Percentiles rank a stretch among this genome's conserved stretches.
Evolutionary conservation across 495 filamentous ascomycete genomes (phyloP).

Genomic region (Annulohypoxylon moriforme): DNA sequence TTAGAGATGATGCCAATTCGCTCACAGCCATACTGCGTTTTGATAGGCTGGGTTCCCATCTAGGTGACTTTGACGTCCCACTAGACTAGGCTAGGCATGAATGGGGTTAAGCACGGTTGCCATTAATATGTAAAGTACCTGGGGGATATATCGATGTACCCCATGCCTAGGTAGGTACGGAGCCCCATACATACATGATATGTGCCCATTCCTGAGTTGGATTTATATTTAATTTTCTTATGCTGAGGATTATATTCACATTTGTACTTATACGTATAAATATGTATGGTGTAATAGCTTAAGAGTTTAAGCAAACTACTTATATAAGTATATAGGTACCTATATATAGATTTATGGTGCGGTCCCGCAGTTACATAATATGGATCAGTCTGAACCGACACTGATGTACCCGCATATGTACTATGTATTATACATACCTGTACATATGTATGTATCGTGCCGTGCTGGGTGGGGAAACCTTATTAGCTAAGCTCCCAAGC

Average conservation of each 20-base stretch:
- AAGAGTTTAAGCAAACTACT: too few species aligned
- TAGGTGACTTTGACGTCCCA: conserved; percentile 2
- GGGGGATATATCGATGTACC: not conserved
- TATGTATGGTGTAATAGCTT: too few species aligned
- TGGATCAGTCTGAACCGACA: too few species aligned
- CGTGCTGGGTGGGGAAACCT: conserved; percentile 6
- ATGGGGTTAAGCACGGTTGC: not conserved
- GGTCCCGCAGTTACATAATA: too few species aligned
- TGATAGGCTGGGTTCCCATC: not conserved
- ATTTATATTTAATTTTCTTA: too few species aligned
- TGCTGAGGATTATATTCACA: too few species aligned
- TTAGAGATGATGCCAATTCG: not conserved
- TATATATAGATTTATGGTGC: not conserved
- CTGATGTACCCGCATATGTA: not conserved
- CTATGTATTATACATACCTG: not conserved
- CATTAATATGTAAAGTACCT: not conserved
- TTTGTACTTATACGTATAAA: too few species aligned
- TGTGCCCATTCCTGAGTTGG: too few species aligned
- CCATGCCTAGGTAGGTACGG: too few species aligned
- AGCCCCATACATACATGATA: too few species aligned
- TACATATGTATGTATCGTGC: conserved; percentile 1
- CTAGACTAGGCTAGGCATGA: not conserved
- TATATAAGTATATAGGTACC: not conserved
- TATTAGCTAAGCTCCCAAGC: conserved; percentile 23
- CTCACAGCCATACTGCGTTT: not conserved